Evolutionary conservation across 1,139 yeast species (phyloP).

Genomic region (Debaryomyces sp.): DNA sequence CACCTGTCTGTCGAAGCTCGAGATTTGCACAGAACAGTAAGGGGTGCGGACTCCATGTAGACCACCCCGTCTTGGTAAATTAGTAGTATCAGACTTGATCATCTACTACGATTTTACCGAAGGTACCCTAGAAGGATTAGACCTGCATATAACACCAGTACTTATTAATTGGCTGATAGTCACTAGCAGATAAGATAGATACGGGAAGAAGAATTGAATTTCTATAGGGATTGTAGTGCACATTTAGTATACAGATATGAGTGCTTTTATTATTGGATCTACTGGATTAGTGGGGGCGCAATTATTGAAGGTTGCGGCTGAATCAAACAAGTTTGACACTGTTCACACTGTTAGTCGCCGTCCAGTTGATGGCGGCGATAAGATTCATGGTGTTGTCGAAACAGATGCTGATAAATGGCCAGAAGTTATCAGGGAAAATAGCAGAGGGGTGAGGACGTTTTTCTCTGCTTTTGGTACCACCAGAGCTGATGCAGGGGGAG

Average conservation of each 20-base stretch:
- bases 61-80: no score
- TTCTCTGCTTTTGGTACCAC: constrained; percentile 81
- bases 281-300: constrained; percentile 63
- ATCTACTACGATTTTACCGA: background rate
- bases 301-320: constrained; percentile 41
- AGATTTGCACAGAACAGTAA: background rate
- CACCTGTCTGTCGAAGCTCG: background rate
- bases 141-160: background rate
- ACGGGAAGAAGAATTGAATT: background rate
- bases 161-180: background rate
- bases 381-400: constrained; percentile 36
- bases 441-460: constrained; percentile 30
- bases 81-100: background rate
- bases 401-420: constrained; percentile 47
- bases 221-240: background rate
- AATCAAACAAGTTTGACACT: constrained; percentile 28
- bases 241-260: constrained; percentile 17
- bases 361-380: constrained; percentile 21
- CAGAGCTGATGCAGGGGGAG: constrained; percentile 64
- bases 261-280: constrained; percentile 52
- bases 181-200: background rate
- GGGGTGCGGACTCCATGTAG: background rate
- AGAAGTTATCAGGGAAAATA: constrained; percentile 19
- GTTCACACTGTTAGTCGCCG: constrained; percentile 53
- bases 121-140: no score